phyloP scores from a whole-genome alignment of 495 filamentous ascomycete genomes.

The Talaromyces stipitatus region DNA sequence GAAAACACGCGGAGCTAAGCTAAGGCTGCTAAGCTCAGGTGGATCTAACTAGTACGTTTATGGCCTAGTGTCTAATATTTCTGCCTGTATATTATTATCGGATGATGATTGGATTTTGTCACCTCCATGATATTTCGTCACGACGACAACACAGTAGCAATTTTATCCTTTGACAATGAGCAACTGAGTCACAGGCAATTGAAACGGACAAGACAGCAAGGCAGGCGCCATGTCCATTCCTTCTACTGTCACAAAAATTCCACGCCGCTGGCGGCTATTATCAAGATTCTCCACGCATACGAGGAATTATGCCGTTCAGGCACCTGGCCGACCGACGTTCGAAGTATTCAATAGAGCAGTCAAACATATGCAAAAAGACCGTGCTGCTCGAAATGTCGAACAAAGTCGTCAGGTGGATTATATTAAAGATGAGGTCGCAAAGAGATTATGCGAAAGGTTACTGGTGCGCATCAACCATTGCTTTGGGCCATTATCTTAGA shows the following conservation, averaged over 20 bases:
- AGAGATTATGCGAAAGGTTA: conserved; percentile 76
- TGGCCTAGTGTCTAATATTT: too few relatives aligned
- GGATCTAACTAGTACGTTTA: not conserved
- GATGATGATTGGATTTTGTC: not conserved
- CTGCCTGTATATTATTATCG: too few relatives aligned
- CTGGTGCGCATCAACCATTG: conserved; percentile 46
- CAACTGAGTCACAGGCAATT: too few relatives aligned
- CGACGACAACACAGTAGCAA: too few relatives aligned
- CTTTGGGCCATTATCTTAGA: not conserved
- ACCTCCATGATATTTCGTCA: not conserved
- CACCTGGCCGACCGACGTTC: conserved; percentile 64
- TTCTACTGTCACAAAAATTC: not conserved
- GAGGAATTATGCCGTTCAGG: conserved; percentile 67
- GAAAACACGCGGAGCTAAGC: not conserved
- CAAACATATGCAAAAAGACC: conserved; percentile 87
- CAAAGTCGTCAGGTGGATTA: conserved; percentile 77
- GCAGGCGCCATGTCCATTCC: not conserved
- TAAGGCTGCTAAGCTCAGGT: not conserved
- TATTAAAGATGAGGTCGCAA: conserved; percentile 83
- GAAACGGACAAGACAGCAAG: not conserved
- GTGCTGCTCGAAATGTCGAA: conserved; percentile 64
- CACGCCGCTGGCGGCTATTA: conserved; percentile 1
- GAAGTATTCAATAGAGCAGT: conserved; percentile 85
- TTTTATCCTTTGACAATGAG: not conserved
- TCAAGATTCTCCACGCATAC: conserved; percentile 7